These are phyloP conservation scores for Rubroboletus pulcherrimus DNA, from an alignment of 768 basidiomycete species.

Conservation along the genomic window DNA sequence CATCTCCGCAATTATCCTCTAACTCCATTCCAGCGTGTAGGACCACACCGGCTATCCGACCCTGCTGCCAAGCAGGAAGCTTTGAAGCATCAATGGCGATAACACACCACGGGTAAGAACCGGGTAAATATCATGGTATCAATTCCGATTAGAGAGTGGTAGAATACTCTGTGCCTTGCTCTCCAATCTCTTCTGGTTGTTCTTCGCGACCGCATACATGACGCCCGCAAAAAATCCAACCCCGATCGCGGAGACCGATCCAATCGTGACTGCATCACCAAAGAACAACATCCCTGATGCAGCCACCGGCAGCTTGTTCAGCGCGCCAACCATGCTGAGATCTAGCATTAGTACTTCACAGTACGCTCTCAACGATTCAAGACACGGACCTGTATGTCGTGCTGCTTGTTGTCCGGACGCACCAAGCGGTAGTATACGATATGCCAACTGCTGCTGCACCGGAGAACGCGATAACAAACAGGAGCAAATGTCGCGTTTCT, in stretches of 20 bases:
- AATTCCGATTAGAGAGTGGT: conserved; percentile 57
- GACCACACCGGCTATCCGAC: background rate
- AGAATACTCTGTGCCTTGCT: conserved; percentile 56
- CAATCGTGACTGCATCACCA: conserved; percentile 82
- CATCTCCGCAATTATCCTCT: conserved; percentile 6
- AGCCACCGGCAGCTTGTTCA: conserved; percentile 97
- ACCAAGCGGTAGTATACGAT: conserved; percentile 99
- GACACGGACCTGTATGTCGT: conserved; percentile 88
- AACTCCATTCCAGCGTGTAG: background rate
- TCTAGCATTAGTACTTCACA: conserved; percentile 5
- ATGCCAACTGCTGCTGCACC: conserved; percentile 98
- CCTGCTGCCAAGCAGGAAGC: background rate
- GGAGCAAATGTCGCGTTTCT: conserved; percentile 70
- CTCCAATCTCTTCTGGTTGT: conserved; percentile 82
- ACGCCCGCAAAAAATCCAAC: conserved; percentile 91
- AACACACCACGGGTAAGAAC: background rate
- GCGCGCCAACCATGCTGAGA: conserved; percentile 87
- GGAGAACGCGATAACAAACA: conserved; percentile 90
- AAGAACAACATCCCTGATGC: conserved; percentile 99
- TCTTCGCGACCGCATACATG: conserved; percentile 92
- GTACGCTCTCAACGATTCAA: background rate
- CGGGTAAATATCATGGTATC: conserved; percentile 15
- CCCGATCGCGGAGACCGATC: conserved; percentile 82
- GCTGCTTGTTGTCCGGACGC: conserved; percentile 90
- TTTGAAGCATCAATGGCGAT: background rate